Evolutionary conservation across 2,329 filamentous ascomycete genomes (phyloP).

Genomic region (Aspergillus sp.): DNA sequence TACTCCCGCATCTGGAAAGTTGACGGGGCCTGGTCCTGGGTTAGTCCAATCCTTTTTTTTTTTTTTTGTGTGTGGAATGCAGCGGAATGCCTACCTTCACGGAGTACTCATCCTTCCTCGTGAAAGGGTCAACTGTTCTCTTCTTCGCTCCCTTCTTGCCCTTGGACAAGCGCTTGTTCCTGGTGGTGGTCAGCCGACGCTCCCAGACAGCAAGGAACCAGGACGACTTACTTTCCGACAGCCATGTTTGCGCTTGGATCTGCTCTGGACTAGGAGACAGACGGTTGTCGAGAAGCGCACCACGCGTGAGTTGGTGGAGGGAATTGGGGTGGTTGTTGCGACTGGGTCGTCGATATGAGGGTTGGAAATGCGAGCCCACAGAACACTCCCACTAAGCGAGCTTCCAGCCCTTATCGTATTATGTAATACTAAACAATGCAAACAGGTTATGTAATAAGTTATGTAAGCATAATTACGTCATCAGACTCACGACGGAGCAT

Average conservation of each 20-base stretch:
- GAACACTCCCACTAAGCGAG: constrained; percentile 39
- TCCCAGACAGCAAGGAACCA: constrained; percentile 2
- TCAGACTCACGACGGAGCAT: no score
- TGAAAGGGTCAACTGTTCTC: constrained; percentile 95
- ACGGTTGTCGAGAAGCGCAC: constrained; percentile 29
- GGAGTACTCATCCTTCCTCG: constrained; percentile 98
- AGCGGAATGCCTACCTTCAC: constrained; percentile 61
- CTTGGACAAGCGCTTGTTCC: constrained; percentile 99
- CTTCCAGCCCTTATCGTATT: constrained; percentile 18
- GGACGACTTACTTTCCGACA: constrained; percentile 60
- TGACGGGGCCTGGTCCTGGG: constrained; percentile 62
- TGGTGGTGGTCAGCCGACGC: constrained; percentile 27
- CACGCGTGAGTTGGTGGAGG: constrained; percentile 26
- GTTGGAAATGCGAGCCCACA: constrained; percentile 36
- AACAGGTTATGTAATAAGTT: not conserved
- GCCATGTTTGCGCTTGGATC: constrained; percentile 61
- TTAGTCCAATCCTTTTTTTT: constrained; percentile 9
- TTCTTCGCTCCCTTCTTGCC: constrained; percentile 99
- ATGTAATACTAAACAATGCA: not conserved
- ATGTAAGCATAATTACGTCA: no score
- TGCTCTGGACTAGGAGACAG: constrained; percentile 35
- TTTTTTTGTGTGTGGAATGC: not conserved
- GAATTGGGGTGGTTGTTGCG: constrained; percentile 28
- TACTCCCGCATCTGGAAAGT: constrained; percentile 97
- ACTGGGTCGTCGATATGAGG: constrained; percentile 24